Percentiles rank a stretch among this genome's conserved stretches.
These are phyloP conservation scores for Amphicarpaea edgeworthii DNA, from an alignment of 306 rosid species.

Conservation along the genomic window DNA sequence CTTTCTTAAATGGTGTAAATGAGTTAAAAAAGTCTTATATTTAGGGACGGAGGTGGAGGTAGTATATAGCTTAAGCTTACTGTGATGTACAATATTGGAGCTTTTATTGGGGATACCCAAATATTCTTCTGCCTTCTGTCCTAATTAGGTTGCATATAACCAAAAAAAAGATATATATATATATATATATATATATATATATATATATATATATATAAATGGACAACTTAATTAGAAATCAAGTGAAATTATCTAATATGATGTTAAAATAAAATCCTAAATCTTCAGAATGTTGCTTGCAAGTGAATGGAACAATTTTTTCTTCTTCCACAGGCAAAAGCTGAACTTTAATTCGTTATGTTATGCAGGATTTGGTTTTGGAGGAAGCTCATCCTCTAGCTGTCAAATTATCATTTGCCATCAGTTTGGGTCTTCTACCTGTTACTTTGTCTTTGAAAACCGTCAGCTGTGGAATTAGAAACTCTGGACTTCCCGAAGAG, in stretches of 20 bases:
- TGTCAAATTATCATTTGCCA: slow-evolving; percentile 75
- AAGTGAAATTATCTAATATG: slow-evolving; percentile 17
- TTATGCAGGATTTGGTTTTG: slow-evolving; percentile 74
- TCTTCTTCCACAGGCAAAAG: slow-evolving; percentile 3
- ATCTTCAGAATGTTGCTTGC: slow-evolving; percentile 30
- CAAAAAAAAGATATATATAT: background rate
- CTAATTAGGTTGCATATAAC: slow-evolving; percentile 22
- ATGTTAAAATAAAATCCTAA: slow-evolving; percentile 16
- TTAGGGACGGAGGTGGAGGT: no score
- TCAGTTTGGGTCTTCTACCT: slow-evolving; percentile 95
- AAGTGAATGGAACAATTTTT: slow-evolving; percentile 20
- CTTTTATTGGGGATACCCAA: slow-evolving; percentile 4
- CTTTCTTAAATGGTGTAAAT: no score
- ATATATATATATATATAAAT: slow-evolving; percentile 1
- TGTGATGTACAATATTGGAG: background rate
- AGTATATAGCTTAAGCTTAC: no score
- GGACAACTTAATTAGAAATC: background rate
- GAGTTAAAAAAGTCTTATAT: no score
- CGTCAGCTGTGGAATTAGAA: slow-evolving; percentile 85
- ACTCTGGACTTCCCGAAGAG: slow-evolving; percentile 80
- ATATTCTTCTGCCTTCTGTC: background rate
- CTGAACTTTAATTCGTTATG: slow-evolving; percentile 38
- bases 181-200: background rate
- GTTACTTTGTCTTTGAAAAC: slow-evolving; percentile 81
- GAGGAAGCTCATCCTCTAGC: slow-evolving; percentile 94